Percentiles rank a stretch among this genome's conserved stretches.
Conservation (phyloP, 495 filamentous ascomycete species). For the Cercophora newfieldiana region DNA sequence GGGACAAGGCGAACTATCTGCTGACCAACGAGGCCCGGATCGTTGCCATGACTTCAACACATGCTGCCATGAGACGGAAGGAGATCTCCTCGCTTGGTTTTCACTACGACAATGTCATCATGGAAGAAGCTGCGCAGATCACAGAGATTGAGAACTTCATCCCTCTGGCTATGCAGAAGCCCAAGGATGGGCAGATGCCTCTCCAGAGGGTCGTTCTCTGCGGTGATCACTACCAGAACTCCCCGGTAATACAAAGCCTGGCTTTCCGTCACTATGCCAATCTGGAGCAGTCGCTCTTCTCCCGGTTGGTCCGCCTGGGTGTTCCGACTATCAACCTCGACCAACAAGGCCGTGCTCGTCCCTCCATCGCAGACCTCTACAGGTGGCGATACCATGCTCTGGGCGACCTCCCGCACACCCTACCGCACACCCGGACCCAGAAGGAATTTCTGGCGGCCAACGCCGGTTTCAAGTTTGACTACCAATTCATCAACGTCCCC, state of each 20-base stretch:
- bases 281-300: constrained; percentile 92
- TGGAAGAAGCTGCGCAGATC: constrained; percentile 99
- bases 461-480: constrained; percentile 88
- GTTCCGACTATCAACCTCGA: constrained; percentile 89
- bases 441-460: constrained; percentile 81
- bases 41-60: constrained; percentile 97
- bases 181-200: constrained; percentile 67
- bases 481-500: constrained; percentile 94
- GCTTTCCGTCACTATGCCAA: constrained; percentile 97
- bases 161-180: constrained; percentile 83
- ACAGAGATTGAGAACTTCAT: constrained; percentile 98
- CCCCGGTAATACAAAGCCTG: constrained; percentile 90
- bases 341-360: constrained; percentile 85
- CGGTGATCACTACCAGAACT: constrained; percentile 96
- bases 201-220: constrained; percentile 89
- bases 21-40: constrained; percentile 93
- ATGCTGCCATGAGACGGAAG: constrained; percentile 93
- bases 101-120: constrained; percentile 95
- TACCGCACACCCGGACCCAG: constrained; percentile 67
- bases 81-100: constrained; percentile 92
- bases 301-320: constrained; percentile 82
- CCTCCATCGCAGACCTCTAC: constrained; percentile 86
- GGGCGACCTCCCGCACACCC: constrained; percentile 74
- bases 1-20: constrained; percentile 93
- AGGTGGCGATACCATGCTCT: constrained; percentile 88